These are phyloP conservation scores for Piper betle DNA, from an alignment of 164 flowering plant species.

Conservation along the genomic window DNA sequence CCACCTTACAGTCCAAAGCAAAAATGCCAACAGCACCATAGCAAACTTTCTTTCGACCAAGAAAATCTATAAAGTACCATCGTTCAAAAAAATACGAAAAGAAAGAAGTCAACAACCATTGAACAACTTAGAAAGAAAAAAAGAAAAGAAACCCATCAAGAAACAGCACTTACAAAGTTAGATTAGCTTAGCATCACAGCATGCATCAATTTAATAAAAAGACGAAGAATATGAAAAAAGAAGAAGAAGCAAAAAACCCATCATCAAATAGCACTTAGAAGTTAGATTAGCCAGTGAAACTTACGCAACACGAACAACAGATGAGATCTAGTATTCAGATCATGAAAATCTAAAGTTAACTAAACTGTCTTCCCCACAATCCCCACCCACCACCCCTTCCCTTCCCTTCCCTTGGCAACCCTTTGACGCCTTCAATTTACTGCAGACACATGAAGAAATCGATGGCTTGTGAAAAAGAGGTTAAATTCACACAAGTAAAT, in stretches of 20 bases:
- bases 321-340: slow-evolving; percentile 9
- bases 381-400: slow-evolving; percentile 1
- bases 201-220: not conserved
- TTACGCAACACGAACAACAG: slow-evolving; percentile 6
- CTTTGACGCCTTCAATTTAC: slow-evolving; percentile 7
- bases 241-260: not conserved
- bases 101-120: no score
- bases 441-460: slow-evolving; percentile 20
- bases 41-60: no score
- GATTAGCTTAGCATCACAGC: no score
- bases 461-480: slow-evolving; percentile 17
- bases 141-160: no score
- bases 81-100: no score
- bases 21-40: no score
- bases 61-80: no score
- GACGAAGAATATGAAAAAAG: not conserved
- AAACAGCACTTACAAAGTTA: no score
- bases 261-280: not conserved
- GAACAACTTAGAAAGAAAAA: no score
- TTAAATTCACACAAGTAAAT: slow-evolving; percentile 30
- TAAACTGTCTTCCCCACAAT: no score
- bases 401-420: not conserved
- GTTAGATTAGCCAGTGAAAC: slow-evolving; percentile 6
- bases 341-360: slow-evolving; percentile 7
- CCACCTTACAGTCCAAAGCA: no score